A percentile compares a stretch with the other conserved stretches of the same genome.
Conservation (phyloP, 768 basidiomycete species). For the Rhizopogon rudus region DNA sequence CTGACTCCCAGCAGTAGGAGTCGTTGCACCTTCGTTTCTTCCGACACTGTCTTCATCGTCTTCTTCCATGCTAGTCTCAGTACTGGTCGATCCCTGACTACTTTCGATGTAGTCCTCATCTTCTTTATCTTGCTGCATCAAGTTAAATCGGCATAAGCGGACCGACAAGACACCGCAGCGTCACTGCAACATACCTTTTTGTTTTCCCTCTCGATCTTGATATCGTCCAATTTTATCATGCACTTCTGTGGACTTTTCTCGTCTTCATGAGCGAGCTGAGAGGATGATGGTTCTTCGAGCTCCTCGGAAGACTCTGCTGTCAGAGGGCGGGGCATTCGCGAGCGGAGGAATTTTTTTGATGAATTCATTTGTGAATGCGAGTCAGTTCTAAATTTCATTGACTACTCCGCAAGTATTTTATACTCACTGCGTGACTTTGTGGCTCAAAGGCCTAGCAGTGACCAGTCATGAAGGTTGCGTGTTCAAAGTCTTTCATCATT, state of each 20-base stretch:
- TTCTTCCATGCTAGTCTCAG: neutral
- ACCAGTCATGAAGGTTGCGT: neutral
- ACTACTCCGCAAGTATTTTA: neutral
- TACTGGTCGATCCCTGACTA: neutral
- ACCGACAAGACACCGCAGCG: neutral
- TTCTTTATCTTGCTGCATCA: constrained; percentile 6
- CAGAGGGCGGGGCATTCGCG: constrained; percentile 6
- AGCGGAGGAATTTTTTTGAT: neutral
- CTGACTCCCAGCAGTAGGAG: neutral
- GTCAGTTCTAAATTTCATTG: neutral
- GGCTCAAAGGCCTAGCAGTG: constrained; percentile 1
- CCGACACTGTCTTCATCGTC: neutral
- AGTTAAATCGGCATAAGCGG: neutral
- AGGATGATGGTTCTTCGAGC: constrained; percentile 2
- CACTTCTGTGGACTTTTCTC: constrained; percentile 1
- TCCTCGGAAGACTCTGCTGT: constrained; percentile 8
- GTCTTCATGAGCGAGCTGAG: constrained; percentile 9
- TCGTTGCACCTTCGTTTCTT: neutral
- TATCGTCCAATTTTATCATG: constrained; percentile 4
- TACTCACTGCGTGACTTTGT: neutral
- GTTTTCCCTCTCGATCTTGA: constrained; percentile 3
- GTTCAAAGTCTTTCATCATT: neutral
- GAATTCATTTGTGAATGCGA: neutral
- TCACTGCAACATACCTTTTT: constrained; percentile 1
- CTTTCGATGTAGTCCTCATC: constrained; percentile 4